These are phyloP conservation scores for Knufia petricola DNA, from an alignment of 2,329 filamentous ascomycete species.

Conservation along the genomic window DNA sequence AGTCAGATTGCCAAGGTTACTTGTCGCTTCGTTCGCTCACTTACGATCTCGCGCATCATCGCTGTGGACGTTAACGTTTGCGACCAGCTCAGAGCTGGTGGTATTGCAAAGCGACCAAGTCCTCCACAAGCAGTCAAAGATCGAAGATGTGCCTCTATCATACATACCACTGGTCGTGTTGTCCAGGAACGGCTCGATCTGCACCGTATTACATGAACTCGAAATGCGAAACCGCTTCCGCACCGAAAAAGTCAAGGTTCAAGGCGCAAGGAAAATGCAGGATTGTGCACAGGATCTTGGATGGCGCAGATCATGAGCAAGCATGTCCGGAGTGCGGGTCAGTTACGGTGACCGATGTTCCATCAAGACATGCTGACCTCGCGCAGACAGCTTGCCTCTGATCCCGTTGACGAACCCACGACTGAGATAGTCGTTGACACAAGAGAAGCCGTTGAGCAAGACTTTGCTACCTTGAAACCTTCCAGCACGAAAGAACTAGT, in stretches of 20 bases:
- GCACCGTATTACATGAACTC: constrained; percentile 23
- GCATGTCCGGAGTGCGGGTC: constrained; percentile 22
- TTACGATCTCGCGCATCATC: neutral
- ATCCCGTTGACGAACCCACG: neutral
- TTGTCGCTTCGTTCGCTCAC: neutral
- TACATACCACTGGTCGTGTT: constrained; percentile 23
- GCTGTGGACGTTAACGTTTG: neutral
- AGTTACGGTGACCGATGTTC: neutral
- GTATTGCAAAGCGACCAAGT: neutral
- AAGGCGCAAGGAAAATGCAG: constrained; percentile 15
- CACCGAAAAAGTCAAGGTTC: constrained; percentile 7
- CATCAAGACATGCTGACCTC: neutral
- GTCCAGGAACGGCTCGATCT: constrained; percentile 20
- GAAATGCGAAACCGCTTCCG: constrained; percentile 17
- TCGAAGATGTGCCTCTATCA: constrained; percentile 22
- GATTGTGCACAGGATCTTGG: constrained; percentile 20
- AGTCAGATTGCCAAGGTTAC: no score
- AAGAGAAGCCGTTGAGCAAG: no score
- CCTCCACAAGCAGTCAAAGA: neutral
- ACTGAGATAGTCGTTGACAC: neutral
- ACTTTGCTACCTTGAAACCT: no score
- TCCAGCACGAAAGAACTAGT: no score
- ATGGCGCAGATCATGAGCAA: constrained; percentile 21
- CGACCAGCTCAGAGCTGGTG: neutral
- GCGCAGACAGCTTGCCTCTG: neutral